Percentiles rank a stretch among this genome's conserved stretches.
phyloP scores from a whole-genome alignment of 2,329 filamentous ascomycete species.

The Phaeosphaeria sp. region DNA sequence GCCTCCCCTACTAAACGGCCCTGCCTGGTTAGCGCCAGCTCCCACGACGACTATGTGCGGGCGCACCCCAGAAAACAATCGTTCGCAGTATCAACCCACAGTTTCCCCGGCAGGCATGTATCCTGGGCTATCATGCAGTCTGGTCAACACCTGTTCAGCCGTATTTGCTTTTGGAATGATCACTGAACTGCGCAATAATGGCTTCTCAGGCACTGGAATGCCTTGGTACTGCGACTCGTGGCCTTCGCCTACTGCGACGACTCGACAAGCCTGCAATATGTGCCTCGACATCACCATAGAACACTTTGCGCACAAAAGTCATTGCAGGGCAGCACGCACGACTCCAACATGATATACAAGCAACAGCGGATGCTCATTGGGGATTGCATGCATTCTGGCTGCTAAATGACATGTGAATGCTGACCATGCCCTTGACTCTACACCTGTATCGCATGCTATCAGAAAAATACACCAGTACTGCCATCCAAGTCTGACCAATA shows the following conservation, averaged over 20 bases:
- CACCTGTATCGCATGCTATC: background rate
- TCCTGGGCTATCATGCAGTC: background rate
- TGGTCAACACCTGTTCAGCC: background rate
- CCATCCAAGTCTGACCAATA: background rate
- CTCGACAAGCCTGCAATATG: background rate
- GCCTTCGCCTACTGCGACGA: slow-evolving; percentile 2
- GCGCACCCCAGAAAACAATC: background rate
- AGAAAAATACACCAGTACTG: background rate
- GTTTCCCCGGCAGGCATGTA: background rate
- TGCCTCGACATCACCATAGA: background rate
- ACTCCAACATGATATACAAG: background rate
- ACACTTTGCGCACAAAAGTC: background rate
- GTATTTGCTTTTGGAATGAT: background rate
- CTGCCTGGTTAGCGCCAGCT: background rate
- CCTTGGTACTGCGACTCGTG: background rate
- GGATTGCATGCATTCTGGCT: background rate
- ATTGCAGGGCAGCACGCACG: background rate
- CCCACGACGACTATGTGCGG: background rate
- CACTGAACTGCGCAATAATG: background rate
- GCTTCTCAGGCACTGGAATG: background rate
- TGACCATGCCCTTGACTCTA: background rate
- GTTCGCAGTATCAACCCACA: background rate
- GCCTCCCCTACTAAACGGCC: background rate
- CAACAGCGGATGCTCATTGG: background rate
- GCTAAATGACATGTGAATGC: background rate